Evolutionary conservation across 257 asterid genomes (phyloP), one percentile per base, ranked within the genome.

Genomic region (Jacaranda mimosifolia): DNA sequence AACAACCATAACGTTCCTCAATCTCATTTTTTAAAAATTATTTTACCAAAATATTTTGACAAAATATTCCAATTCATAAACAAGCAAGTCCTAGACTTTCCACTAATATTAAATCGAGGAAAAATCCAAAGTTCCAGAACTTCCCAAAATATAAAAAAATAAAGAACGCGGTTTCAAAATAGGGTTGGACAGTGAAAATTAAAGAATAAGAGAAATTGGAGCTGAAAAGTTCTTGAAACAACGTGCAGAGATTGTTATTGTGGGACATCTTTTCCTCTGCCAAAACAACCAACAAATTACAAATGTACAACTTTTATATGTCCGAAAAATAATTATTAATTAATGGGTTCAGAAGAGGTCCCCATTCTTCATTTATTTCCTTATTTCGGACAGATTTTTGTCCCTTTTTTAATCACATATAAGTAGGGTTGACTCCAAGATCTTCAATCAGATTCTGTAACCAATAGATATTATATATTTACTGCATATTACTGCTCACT

Each of bases 141-240:
- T 40, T 40, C 45, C 45, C 45, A 4, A 40, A 40, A 40, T 6
- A 57, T 1, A 1, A 15, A 53, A 12, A 1, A 56, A 19, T 2
- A 17, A 13, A 39, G 38, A 36, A 66, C 38, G 71, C 55, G 71
- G 38, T 66, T 66, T 66, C 19, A 64, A 64, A 38, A 10, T 55
- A 13, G 68, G 3, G 19, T 63, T 51, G 49, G 60, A 3, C 9
- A 5, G 9, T 55, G 32, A 15, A 39, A 63, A 65, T 10, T 66
- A 42, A 66, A 65, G 36, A 66, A 66, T 9, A 43, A 9, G 56
- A 8, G 38, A 19, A n/a, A 42, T 9, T 3, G 1, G 4, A 45
- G 56, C 55, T 66, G 39, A 43, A 66, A 65, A 42, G 72, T 42
- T 17, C 38, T 66, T 19, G 38, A 66, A 66, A 42, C 56, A 66